Conservation (phyloP, 176 grass and related monocot genomes). For the Alloteropsis semialata region DNA sequence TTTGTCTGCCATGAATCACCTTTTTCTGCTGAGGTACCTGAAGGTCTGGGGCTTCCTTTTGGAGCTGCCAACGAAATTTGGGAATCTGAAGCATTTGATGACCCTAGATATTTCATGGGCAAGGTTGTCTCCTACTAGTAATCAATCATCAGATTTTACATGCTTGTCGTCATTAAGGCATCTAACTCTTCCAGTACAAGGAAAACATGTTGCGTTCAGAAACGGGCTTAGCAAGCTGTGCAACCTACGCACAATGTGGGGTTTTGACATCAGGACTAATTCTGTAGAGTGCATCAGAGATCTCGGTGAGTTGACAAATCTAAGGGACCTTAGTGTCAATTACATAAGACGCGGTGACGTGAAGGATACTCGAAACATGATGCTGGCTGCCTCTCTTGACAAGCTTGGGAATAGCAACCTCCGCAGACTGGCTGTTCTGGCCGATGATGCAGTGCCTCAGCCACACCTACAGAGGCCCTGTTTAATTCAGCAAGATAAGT, state of each 20-base stretch:
- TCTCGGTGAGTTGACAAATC: slow-evolving; percentile 6
- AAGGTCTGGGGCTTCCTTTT: not conserved
- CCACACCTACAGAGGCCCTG: not conserved
- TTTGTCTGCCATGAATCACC: not conserved
- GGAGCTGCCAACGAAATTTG: not conserved
- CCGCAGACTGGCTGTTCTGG: not conserved
- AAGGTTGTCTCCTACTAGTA: too few relatives aligned
- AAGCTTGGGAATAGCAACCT: not conserved
- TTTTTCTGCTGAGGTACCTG: slow-evolving; percentile 20
- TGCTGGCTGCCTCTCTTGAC: not conserved
- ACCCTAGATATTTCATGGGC: too few relatives aligned
- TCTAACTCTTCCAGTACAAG: not conserved
- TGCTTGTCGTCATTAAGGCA: not conserved
- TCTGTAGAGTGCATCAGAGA: not conserved
- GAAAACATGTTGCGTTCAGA: not conserved
- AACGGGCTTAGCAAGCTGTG: not conserved
- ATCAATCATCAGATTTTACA: not conserved
- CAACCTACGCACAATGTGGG: not conserved
- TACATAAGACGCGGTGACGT: too few relatives aligned
- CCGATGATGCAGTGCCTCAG: too few relatives aligned
- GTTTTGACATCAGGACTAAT: not conserved
- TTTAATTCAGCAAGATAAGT: too few relatives aligned
- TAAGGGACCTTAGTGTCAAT: too few relatives aligned
- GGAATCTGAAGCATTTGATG: not conserved
- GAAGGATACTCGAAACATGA: too few relatives aligned